A percentile compares a stretch with the other conserved stretches of the same genome.
These are phyloP conservation scores for Tricholoma sp. DNA, from an alignment of 768 basidiomycete species.

Conservation along the genomic window DNA sequence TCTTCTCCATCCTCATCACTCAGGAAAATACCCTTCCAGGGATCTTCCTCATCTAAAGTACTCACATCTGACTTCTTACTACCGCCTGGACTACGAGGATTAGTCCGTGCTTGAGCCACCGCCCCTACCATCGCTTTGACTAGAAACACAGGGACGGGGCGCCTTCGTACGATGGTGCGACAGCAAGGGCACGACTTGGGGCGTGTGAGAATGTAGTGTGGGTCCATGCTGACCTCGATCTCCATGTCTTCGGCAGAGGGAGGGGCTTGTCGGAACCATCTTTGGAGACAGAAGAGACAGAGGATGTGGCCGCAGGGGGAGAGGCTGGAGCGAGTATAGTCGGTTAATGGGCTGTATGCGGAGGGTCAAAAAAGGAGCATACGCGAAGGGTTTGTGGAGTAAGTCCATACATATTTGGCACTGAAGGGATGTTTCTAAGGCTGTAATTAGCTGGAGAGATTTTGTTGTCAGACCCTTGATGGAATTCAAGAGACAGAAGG, in stretches of 20 bases:
- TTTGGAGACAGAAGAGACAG: slow-evolving; percentile 67
- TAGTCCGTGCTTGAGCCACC: slow-evolving; percentile 33
- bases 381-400: slow-evolving; percentile 63
- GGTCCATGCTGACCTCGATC: slow-evolving; percentile 28
- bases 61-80: background rate
- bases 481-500: background rate
- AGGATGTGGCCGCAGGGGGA: slow-evolving; percentile 77
- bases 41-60: slow-evolving; percentile 43
- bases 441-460: slow-evolving; percentile 41
- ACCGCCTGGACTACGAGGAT: background rate
- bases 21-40: slow-evolving; percentile 69
- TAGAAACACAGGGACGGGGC: slow-evolving; percentile 66
- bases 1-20: slow-evolving; percentile 19
- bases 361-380: too few species aligned
- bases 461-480: background rate
- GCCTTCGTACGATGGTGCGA: slow-evolving; percentile 47
- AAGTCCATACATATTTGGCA: slow-evolving; percentile 80
- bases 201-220: slow-evolving; percentile 47
- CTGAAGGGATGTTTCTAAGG: slow-evolving; percentile 54
- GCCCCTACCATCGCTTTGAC: slow-evolving; percentile 55
- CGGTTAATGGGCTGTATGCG: too few species aligned
- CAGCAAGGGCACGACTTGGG: slow-evolving; percentile 74
- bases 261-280: slow-evolving; percentile 74
- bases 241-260: slow-evolving; percentile 32
- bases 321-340: slow-evolving; percentile 34